Percentiles rank a stretch among this genome's conserved stretches.
These are phyloP conservation scores for Plicaturopsis crispa DNA, from an alignment of 768 basidiomycete species.

Conservation along the genomic window DNA sequence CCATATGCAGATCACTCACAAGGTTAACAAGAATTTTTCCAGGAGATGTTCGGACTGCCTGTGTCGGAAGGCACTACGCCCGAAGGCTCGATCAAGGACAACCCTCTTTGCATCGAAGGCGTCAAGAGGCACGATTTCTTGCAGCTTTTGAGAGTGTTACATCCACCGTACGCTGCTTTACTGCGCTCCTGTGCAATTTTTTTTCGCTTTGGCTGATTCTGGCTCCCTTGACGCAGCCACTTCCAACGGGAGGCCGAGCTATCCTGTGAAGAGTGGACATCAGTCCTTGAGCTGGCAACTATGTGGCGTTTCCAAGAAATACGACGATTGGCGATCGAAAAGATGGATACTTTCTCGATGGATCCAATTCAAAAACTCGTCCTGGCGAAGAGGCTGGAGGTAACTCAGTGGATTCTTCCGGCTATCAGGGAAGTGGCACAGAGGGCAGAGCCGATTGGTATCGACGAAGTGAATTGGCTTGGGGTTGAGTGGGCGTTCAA, in stretches of 20 bases:
- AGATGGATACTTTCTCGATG: not conserved
- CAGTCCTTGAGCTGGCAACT: not conserved
- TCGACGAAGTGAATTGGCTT: not conserved
- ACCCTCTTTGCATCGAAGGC: conserved; percentile 16
- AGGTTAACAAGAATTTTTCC: conserved; percentile 17
- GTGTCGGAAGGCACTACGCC: not conserved
- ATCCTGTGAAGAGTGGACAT: not conserved
- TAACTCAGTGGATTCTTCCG: conserved; percentile 1
- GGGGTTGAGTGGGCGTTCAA: not conserved
- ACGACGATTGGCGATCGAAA: not conserved
- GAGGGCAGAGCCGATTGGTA: not conserved
- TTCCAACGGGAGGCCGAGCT: too few species aligned
- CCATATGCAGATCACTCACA: too few species aligned
- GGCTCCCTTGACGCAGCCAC: too few species aligned
- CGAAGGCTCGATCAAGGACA: conserved; percentile 14
- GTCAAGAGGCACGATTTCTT: conserved; percentile 18
- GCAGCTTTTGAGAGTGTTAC: conserved; percentile 16
- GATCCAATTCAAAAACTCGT: conserved; percentile 2
- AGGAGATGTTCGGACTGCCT: conserved; percentile 18
- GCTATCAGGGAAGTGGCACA: not conserved
- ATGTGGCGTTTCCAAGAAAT: conserved; percentile 1
- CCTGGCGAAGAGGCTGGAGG: conserved; percentile 1
- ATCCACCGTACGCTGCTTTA: conserved; percentile 9
- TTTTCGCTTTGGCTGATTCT: too few species aligned
- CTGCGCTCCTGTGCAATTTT: too few species aligned